phyloP scores from a whole-genome alignment of 139 green algal species.

The Chlamydomonas schloesseri region DNA sequence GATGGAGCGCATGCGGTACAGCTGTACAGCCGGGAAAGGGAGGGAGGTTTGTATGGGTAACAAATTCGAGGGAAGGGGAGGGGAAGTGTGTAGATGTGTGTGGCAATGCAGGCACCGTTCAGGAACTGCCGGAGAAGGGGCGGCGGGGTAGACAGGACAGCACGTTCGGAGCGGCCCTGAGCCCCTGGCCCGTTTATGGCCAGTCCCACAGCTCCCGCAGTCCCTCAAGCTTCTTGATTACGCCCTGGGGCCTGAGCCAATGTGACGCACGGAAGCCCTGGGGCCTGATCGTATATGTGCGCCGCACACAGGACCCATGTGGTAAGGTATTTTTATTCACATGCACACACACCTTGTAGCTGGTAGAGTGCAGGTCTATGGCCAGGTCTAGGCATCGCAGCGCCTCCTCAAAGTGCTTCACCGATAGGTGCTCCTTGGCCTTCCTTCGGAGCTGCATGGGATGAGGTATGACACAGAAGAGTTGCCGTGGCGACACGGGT shows the following conservation, averaged over 20 bases:
- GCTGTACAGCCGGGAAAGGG: neutral
- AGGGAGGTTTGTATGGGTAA: neutral
- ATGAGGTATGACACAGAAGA: neutral
- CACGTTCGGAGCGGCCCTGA: too few relatives aligned
- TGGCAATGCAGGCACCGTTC: neutral
- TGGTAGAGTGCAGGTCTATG: slow-evolving; percentile 55
- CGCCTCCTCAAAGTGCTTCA: slow-evolving; percentile 48
- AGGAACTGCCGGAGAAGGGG: neutral
- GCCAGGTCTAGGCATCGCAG: slow-evolving; percentile 53
- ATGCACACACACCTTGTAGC: slow-evolving; percentile 58
- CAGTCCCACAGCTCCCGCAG: too few relatives aligned
- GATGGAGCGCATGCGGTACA: slow-evolving; percentile 63
- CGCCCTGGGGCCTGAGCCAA: too few relatives aligned
- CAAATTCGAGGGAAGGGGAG: neutral
- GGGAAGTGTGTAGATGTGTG: too few relatives aligned
- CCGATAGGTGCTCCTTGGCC: slow-evolving; percentile 41
- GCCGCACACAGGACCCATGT: too few relatives aligned
- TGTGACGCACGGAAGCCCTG: too few relatives aligned
- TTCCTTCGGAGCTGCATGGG: slow-evolving; percentile 10
- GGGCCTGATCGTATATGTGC: too few relatives aligned
- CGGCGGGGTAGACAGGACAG: too few relatives aligned
- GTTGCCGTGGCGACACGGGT: too few relatives aligned
- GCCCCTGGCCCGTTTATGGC: too few relatives aligned
- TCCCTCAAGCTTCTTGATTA: too few relatives aligned
- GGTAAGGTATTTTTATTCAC: too few relatives aligned